phyloP scores from a whole-genome alignment of 768 basidiomycete genomes.

The Xerocomellus dryophilus region DNA sequence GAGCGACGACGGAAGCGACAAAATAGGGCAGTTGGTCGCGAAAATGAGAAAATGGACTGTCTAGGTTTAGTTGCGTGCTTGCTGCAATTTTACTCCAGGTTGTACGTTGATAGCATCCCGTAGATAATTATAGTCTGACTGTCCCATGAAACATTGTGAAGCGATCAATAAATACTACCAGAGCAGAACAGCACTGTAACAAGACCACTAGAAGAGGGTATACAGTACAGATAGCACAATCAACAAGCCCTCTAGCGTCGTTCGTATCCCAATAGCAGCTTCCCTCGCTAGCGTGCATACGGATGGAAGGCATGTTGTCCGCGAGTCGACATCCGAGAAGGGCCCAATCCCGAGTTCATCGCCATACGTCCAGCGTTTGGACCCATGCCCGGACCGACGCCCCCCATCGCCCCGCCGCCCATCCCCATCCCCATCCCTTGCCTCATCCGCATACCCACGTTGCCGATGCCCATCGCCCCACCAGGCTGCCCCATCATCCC shows the following conservation, averaged over 20 bases:
- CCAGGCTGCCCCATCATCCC: constrained; percentile 33
- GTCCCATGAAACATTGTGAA: not conserved
- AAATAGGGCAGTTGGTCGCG: constrained; percentile 19
- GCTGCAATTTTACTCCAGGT: no score
- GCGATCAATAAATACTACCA: constrained; percentile 16
- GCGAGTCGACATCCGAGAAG: constrained; percentile 45
- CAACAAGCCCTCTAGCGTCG: not conserved
- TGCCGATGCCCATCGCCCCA: constrained; percentile 19
- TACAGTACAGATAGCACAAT: constrained; percentile 27
- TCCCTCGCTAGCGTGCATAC: constrained; percentile 46
- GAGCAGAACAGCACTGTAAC: constrained; percentile 7
- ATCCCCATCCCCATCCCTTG: constrained; percentile 41
- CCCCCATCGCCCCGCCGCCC: constrained; percentile 40
- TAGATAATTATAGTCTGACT: constrained; percentile 4
- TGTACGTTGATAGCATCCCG: constrained; percentile 8
- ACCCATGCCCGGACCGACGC: constrained; percentile 29
- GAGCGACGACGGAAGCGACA: constrained; percentile 21
- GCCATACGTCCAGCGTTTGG: constrained; percentile 39
- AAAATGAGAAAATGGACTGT: constrained; percentile 34
- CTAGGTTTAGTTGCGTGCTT: not conserved
- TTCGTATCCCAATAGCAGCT: not conserved
- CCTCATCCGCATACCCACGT: constrained; percentile 36
- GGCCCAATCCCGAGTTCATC: constrained; percentile 44
- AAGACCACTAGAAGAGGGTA: constrained; percentile 26
- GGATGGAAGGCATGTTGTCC: constrained; percentile 65